Percentiles rank a stretch among this genome's conserved stretches.
These are phyloP conservation scores for Heimioporus sp. DNA, from an alignment of 768 basidiomycete species.

Conservation along the genomic window DNA sequence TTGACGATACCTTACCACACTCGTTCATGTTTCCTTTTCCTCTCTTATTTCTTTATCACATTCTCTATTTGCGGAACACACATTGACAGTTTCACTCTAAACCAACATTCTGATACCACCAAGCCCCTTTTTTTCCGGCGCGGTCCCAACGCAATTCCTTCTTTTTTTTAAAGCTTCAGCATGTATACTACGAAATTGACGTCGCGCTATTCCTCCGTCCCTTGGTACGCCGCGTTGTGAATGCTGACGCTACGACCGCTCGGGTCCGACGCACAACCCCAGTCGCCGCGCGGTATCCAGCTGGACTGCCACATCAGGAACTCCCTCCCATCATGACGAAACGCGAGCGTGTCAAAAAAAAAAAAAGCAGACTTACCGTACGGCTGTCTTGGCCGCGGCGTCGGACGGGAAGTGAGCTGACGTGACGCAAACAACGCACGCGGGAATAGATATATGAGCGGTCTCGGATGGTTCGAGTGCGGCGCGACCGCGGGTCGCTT, in stretches of 20 bases:
- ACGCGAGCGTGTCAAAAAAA: background rate
- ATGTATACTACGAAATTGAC: slow-evolving; percentile 18
- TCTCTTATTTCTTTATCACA: slow-evolving; percentile 29
- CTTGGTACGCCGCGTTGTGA: slow-evolving; percentile 85
- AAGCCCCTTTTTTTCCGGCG: slow-evolving; percentile 18
- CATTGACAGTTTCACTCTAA: slow-evolving; percentile 31
- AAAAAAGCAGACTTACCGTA: slow-evolving; percentile 77
- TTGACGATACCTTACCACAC: slow-evolving; percentile 35
- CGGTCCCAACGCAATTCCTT: slow-evolving; percentile 15
- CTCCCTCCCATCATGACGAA: background rate
- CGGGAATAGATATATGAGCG: slow-evolving; percentile 3
- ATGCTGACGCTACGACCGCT: slow-evolving; percentile 95
- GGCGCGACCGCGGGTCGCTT: background rate
- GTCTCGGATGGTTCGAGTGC: background rate
- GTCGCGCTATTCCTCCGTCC: slow-evolving; percentile 12
- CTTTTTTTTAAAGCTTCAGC: slow-evolving; percentile 13
- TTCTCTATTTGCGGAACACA: slow-evolving; percentile 36
- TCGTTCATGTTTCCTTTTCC: slow-evolving; percentile 21
- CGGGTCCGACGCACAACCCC: slow-evolving; percentile 94
- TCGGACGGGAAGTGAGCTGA: slow-evolving; percentile 82
- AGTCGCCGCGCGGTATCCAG: slow-evolving; percentile 94
- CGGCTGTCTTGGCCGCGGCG: slow-evolving; percentile 87
- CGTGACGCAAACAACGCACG: too few relatives aligned
- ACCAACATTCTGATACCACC: slow-evolving; percentile 25
- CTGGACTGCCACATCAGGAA: slow-evolving; percentile 36